Evolutionary conservation across 192 early-diverging fungal species (phyloP), one percentile per base, ranked within the genome.

Genomic region (Gigaspora rosea): DNA sequence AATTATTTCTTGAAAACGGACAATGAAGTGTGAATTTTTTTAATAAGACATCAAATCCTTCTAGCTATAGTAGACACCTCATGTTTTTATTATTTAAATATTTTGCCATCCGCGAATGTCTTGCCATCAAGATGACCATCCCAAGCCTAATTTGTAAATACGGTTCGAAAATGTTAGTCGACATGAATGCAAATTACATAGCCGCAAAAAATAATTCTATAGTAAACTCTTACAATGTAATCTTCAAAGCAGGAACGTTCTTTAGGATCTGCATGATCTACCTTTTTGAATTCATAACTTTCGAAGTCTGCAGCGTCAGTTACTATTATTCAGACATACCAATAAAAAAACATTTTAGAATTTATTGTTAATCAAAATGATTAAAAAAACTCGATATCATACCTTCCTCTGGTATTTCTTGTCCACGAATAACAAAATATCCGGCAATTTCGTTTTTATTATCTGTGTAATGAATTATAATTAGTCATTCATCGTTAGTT

Each of bases 361-460:
- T 50, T 41, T 33, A 41, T n/a, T 20, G 8, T 46, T 27, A 56
- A 56, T 71, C 18, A 56, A 73, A 41, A 41, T 20, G 3, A 58
- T 22, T 57, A n/a, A 41, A 41, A 54, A 57, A 73, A 20, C 32
- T 49, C 3, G 7, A n/a, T 41, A 16, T 80, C 35, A 35, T 51
- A 75, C 73, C 80, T 81, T 93, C 93, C 72, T 85, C 86, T 22
- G 95, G 94, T 75, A 96, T 83, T 76, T 90, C 92, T 80, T 89
- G 82, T 56, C 96, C 96, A 82, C 95, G 93, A 85, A 96, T 89
- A 33, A 98, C 91, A 86, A 96, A 98, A 94, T 95, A 94, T 83
- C 96, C 96, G 78, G 90, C 85, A 88, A 98, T 97, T 84, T 86
- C 84, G 91, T 94, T 97, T 80, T 92, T 87, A 86, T 92, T 88